Evolutionary conservation across 2,329 filamentous ascomycete genomes (phyloP), one percentile per base, ranked within the genome.

Genomic region (Monilinia vaccinii-corymbosi): DNA sequence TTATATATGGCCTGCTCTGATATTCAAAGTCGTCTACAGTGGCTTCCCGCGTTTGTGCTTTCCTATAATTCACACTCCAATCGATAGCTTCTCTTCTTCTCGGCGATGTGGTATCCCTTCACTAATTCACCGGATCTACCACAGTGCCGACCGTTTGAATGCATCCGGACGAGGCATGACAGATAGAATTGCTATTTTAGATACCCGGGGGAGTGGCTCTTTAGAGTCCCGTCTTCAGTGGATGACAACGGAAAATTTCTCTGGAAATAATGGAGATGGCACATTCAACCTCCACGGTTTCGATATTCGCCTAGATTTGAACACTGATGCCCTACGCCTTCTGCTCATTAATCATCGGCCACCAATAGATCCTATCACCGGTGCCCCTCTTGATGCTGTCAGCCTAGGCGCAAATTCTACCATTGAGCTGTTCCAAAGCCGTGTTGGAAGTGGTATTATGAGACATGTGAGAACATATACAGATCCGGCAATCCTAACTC

Each of bases 291-390:
- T 75, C 32, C 69, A 72, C 21, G 71, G 70, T 4, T 65, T 75
- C 21, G 71, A 74, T 56, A 67, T 72, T 18, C 63, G 65, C n/a
- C 60, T 66, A 11, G 67, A 68, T 57, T 31, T 61, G 7, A 47
- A 68, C 18, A 60, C 65, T 5, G 61, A 65, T 42, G 60, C 52
- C 5, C 60, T 73, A 21, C 65, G 65, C 10, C 68, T 74, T 47
- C 69, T 72, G 57, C 62, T 75, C 40, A 66, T 74, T 59, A 75
- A 74, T 51, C 69, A 71, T 38, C 67, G 70, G 16, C 73, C 71
- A 21, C 68, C 71, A 8, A 62, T 72, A 28, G 67, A 74, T 57
- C 51, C 64, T n/a, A 46, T 58, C 10, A 73, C 69, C 2, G 71
- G 72, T 18, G 64, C 66, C 16, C 34, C 67, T 10, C 66, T 74